Base-by-base conservation (phyloP, 345 rosid genomes). In the Gynandropsis gynandra region DNA sequence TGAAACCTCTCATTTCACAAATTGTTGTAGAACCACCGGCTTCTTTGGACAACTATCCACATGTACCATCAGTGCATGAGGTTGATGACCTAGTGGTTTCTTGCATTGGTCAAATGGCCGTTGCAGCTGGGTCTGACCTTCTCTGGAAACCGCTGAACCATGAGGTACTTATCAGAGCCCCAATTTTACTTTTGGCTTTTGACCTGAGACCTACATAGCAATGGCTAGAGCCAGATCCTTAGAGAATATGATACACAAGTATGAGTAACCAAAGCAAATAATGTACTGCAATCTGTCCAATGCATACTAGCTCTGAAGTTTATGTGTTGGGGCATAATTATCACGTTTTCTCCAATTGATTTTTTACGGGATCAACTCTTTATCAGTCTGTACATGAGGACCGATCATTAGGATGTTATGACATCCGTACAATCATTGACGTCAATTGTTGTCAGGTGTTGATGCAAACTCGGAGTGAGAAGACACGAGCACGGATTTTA, bases 41-140 rank as follows among this genome's bases (percentile, higher is more conserved):
- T 48, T 59, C 42, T 17, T 50, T 85, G 7, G 76, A 74, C 64
- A 80, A 76, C n/a, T 71, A 78, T 68, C 70, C 77, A 15, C 62
- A 70, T 54, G 36, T 79, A 52, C 95, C 86, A 13, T 71, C 95
- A 5, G 74, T 73, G 40, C 62, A 73, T 55, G 93, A 82, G 75
- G 86, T 87, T 56, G 90, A 85, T 64, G 89, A 82, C 36, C 42
- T 76, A 31, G 19, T 92, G 63, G 88, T 92, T 36, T 50, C 55
- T 31, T 87, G 96, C 73, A 66, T 80, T 21, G 95, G 98, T 61
- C 98, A 92, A 69, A 87, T 92, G 98, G 93, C 96, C 29, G 85
- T 82, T 52, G 67, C 93, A 42, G 79, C 93, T 4, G 95, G 89
- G 63, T 72, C 81, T 39, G 98, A 92, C 71, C 90, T 87, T 49